Evolutionary conservation across 108 stramenopile species (phyloP).

Genomic region (Aurantiochytrium sp.): DNA sequence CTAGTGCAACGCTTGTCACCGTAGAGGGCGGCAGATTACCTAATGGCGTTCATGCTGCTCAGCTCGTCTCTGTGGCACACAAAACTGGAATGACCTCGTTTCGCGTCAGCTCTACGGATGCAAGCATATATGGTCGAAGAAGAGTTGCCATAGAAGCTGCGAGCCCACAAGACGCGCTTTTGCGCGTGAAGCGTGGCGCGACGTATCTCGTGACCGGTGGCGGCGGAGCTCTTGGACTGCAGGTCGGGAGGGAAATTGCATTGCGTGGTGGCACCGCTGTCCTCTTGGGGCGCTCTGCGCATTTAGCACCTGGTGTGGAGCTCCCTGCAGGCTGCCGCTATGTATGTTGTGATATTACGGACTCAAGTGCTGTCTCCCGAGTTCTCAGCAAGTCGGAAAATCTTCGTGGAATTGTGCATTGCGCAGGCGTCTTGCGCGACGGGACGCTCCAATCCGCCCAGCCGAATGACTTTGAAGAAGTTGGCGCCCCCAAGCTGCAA

Average conservation of each 20-base stretch:
- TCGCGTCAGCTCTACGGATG: too few species aligned
- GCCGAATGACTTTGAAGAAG: not conserved
- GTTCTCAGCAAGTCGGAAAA: not conserved
- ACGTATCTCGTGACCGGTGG: not conserved
- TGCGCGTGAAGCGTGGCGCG: not conserved
- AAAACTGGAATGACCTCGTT: too few species aligned
- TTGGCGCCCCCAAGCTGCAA: not conserved
- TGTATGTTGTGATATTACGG: not conserved
- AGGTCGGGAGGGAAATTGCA: not conserved
- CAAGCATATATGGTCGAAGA: too few species aligned
- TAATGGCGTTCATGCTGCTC: too few species aligned
- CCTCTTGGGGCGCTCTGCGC: not conserved
- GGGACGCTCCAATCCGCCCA: not conserved
- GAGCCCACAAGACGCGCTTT: not conserved
- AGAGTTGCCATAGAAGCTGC: not conserved
- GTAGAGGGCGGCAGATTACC: not conserved
- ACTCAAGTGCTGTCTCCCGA: not conserved
- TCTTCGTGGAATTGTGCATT: not conserved
- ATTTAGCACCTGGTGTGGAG: not conserved
- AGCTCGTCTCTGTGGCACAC: too few species aligned
- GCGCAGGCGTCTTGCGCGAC: not conserved
- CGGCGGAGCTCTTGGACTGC: not conserved
- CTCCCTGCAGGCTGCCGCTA: not conserved
- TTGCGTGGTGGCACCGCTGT: not conserved
- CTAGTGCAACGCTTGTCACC: not conserved